These are phyloP conservation scores for Tolypocladium tundrense DNA, from an alignment of 2,329 filamentous ascomycete genomes.

Conservation along the genomic window DNA sequence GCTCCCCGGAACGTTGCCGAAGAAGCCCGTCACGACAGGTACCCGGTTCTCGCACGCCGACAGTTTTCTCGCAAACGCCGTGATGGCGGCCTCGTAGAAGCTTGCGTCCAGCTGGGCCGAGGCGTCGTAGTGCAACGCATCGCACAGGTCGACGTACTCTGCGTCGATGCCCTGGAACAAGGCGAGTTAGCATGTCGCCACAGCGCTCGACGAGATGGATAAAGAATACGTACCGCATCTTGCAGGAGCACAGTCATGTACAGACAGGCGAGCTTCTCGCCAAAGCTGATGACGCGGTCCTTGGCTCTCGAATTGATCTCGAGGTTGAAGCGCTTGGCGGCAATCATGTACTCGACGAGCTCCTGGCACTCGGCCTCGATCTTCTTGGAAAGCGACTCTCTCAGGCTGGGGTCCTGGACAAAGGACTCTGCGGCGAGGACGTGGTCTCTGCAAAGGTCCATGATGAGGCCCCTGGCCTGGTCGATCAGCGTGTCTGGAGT, in stretches of 20 bases:
- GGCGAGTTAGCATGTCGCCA: neutral
- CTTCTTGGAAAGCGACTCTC: conserved; percentile 48
- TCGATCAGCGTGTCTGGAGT: conserved; percentile 44
- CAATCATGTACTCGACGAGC: conserved; percentile 62
- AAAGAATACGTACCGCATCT: conserved; percentile 44
- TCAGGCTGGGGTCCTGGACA: conserved; percentile 46
- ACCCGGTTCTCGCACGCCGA: conserved; percentile 55
- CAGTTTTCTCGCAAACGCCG: conserved; percentile 53
- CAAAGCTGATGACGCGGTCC: conserved; percentile 85
- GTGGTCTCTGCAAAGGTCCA: conserved; percentile 77
- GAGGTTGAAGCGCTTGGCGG: conserved; percentile 55
- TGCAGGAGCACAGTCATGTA: conserved; percentile 81
- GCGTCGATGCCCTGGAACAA: conserved; percentile 58
- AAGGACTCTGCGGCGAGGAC: conserved; percentile 57
- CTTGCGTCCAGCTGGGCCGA: conserved; percentile 49
- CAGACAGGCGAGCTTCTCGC: conserved; percentile 88
- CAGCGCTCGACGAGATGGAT: neutral
- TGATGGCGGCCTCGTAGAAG: conserved; percentile 60
- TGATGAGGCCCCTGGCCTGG: conserved; percentile 64
- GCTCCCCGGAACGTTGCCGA: conserved; percentile 84
- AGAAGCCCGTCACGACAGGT: conserved; percentile 84
- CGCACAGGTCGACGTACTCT: conserved; percentile 82
- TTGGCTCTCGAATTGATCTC: conserved; percentile 72
- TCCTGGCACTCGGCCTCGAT: conserved; percentile 73
- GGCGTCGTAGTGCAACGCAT: conserved; percentile 61